These are phyloP conservation scores for Rhizophora mangle DNA, from an alignment of 345 rosid genomes.

Conservation along the genomic window DNA sequence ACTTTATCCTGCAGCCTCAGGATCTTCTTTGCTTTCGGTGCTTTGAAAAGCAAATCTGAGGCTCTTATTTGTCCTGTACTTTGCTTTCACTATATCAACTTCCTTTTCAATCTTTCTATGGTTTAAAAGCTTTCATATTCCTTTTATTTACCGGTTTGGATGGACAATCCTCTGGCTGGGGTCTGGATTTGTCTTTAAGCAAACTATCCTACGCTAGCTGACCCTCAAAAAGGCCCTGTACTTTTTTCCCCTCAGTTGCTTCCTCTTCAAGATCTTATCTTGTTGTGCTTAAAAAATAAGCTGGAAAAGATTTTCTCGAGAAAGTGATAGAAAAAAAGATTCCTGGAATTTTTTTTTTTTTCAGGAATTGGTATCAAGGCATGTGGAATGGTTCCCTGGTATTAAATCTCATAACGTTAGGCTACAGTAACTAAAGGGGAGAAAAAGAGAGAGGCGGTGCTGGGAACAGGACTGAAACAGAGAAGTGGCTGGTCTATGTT, in stretches of 20 bases:
- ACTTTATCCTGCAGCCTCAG: constrained; percentile 7
- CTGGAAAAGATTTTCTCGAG: constrained; percentile 30
- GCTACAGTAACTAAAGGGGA: background rate
- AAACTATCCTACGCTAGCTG: background rate
- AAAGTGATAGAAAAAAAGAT: constrained; percentile 40
- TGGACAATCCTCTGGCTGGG: background rate
- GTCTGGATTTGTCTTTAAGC: background rate
- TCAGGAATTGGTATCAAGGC: constrained; percentile 9
- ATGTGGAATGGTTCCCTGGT: constrained; percentile 24
- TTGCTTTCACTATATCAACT: background rate
- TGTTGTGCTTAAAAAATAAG: constrained; percentile 61
- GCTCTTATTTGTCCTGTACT: constrained; percentile 6
- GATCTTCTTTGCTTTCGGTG: constrained; percentile 48
- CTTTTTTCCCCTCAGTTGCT: constrained; percentile 40
- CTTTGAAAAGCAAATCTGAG: constrained; percentile 28
- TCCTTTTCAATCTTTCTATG: background rate
- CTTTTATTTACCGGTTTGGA: background rate
- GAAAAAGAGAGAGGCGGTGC: background rate
- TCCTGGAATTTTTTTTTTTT: constrained; percentile 21
- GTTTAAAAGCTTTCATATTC: background rate
- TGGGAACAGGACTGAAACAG: background rate
- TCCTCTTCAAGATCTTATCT: constrained; percentile 78
- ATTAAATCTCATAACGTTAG: constrained; percentile 18
- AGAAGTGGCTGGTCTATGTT: constrained; percentile 6
- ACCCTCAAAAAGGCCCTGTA: constrained; percentile 1